phyloP scores from a whole-genome alignment of 2,329 filamentous ascomycete genomes.

The Herpomyces periplanetae region DNA sequence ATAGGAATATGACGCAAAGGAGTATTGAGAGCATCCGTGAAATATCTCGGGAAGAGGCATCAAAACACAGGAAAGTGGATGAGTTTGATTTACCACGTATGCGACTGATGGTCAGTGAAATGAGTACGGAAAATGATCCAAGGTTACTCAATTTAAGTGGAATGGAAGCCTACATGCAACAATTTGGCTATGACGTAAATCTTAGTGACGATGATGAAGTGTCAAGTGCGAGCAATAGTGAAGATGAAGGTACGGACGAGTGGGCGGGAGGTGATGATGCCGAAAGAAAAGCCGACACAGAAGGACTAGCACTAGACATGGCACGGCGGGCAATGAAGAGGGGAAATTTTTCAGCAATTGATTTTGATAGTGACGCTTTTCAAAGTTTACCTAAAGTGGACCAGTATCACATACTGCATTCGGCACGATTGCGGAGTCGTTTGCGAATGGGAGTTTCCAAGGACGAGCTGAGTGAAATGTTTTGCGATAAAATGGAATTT shows the following conservation, averaged over 20 bases:
- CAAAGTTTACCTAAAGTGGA: constrained; percentile 55
- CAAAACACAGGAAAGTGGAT: constrained; percentile 62
- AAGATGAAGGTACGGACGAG: too few species aligned
- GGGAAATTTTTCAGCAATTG: constrained; percentile 96
- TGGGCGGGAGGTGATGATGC: too few species aligned
- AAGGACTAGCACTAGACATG: too few species aligned
- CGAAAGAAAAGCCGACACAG: too few species aligned
- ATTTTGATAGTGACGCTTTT: constrained; percentile 87
- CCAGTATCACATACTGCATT: constrained; percentile 87
- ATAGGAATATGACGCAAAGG: constrained; percentile 16
- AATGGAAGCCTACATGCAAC: constrained; percentile 59
- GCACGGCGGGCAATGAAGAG: too few species aligned
- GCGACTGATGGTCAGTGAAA: constrained; percentile 30
- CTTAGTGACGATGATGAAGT: constrained; percentile 33
- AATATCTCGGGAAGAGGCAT: constrained; percentile 24
- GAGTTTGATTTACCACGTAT: constrained; percentile 78
- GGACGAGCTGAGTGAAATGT: constrained; percentile 82
- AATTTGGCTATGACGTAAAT: constrained; percentile 71
- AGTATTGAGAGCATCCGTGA: constrained; percentile 22
- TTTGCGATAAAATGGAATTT: constrained; percentile 86
- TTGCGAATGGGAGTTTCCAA: constrained; percentile 86
- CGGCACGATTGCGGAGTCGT: constrained; percentile 47
- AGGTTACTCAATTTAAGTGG: constrained; percentile 87
- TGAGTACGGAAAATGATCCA: constrained; percentile 67
- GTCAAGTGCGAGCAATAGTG: too few species aligned